Evolutionary conservation across 805 yeast genomes (phyloP).

Genomic region (Starmerella kuoi): DNA sequence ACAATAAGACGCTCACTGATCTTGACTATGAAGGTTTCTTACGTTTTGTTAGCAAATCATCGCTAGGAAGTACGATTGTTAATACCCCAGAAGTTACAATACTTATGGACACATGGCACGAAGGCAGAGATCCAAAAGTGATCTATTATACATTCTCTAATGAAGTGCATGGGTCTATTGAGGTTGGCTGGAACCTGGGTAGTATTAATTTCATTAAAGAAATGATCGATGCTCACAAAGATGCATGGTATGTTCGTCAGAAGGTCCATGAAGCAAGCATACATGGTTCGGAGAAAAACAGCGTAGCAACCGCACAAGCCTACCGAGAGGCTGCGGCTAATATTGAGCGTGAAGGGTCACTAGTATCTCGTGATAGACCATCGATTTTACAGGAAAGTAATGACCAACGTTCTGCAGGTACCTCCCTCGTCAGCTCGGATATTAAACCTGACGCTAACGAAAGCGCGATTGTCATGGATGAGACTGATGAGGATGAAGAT

Average conservation of each 20-base stretch:
- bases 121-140: constrained; percentile 29
- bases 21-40: constrained; percentile 46
- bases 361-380: not conserved
- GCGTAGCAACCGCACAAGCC: constrained; percentile 5
- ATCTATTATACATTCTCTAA: constrained; percentile 61
- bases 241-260: constrained; percentile 18
- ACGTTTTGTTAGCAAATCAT: constrained; percentile 38
- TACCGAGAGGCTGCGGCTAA: constrained; percentile 12
- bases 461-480: not conserved
- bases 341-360: constrained; percentile 2
- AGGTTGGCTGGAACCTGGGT: constrained; percentile 87
- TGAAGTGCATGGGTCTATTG: constrained; percentile 79
- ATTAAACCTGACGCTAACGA: not conserved
- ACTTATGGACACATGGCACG: constrained; percentile 64
- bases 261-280: not conserved
- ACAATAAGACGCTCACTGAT: constrained; percentile 36
- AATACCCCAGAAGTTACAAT: constrained; percentile 65
- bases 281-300: not conserved
- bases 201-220: constrained; percentile 80
- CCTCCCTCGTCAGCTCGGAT: not conserved
- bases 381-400: not conserved
- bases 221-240: constrained; percentile 71
- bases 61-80: constrained; percentile 70
- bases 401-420: not conserved
- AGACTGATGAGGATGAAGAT: not conserved